Percentiles rank a stretch among this genome's conserved stretches.
phyloP scores from a whole-genome alignment of 1,284 basidiomycete genomes.

The Cryptococcus deneoformans region DNA sequence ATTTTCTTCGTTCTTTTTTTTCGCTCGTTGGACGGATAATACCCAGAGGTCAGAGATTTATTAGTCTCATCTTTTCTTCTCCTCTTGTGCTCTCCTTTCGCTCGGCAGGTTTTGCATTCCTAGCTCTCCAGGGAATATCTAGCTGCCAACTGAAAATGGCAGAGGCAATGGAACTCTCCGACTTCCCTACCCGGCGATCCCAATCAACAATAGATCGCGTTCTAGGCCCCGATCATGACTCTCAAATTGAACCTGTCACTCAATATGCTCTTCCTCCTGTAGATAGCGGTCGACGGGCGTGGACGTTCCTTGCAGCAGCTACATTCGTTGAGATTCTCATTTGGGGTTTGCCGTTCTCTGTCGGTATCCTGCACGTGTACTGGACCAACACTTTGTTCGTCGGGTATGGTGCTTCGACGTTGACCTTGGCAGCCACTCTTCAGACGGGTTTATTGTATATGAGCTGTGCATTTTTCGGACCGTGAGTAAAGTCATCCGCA shows the following conservation, averaged over 20 bases:
- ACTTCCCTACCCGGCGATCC: background rate
- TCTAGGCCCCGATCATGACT: background rate
- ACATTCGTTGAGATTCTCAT: constrained; percentile 41
- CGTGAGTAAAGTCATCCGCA: constrained; percentile 26
- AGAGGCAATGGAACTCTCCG: background rate
- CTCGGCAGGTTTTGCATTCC: background rate
- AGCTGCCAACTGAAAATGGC: no score
- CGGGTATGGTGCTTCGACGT: constrained; percentile 26
- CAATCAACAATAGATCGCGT: background rate
- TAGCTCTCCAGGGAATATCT: no score
- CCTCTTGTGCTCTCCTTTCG: background rate
- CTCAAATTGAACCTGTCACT: background rate
- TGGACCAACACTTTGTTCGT: constrained; percentile 44
- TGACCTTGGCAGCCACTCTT: constrained; percentile 45
- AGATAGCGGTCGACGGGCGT: constrained; percentile 42
- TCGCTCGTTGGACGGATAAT: no score
- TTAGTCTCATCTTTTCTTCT: background rate
- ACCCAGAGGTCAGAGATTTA: no score
- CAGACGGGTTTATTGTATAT: constrained; percentile 47
- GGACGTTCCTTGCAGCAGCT: constrained; percentile 43
- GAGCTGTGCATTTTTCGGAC: constrained; percentile 33
- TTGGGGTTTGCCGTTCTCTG: constrained; percentile 45
- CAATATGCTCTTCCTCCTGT: constrained; percentile 34
- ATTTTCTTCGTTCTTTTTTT: background rate
- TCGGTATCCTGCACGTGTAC: constrained; percentile 46